phyloP scores from a whole-genome alignment of 208 protist species.

The Leishmania aethiopica region DNA sequence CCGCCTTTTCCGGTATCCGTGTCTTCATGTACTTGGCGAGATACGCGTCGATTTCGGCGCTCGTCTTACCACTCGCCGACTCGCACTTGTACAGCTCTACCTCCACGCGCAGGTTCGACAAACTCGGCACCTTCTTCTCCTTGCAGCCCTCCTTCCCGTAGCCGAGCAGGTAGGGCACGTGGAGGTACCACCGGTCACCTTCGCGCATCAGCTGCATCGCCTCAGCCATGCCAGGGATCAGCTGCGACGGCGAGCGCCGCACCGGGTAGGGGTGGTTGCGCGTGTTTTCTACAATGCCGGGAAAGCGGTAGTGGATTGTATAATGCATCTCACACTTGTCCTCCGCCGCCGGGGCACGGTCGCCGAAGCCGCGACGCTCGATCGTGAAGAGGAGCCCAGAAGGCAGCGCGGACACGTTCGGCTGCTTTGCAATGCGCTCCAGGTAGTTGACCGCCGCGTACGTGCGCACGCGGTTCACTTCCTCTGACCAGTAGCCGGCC shows the following conservation, averaged over 20 bases:
- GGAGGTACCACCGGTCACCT: slow-evolving; percentile 79
- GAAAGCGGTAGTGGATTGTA: slow-evolving; percentile 53
- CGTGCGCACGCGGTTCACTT: slow-evolving; percentile 56
- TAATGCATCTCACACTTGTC: slow-evolving; percentile 81
- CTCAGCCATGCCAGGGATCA: slow-evolving; percentile 70
- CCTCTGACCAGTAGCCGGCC: slow-evolving; percentile 40
- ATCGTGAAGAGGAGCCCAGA: slow-evolving; percentile 77
- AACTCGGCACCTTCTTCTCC: slow-evolving; percentile 39
- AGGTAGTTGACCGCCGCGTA: slow-evolving; percentile 53
- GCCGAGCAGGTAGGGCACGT: slow-evolving; percentile 68
- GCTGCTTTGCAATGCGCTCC: slow-evolving; percentile 29
- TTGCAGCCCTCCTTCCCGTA: slow-evolving; percentile 63
- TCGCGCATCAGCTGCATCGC: slow-evolving; percentile 88
- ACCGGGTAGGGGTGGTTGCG: slow-evolving; percentile 53
- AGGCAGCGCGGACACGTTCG: slow-evolving; percentile 64
- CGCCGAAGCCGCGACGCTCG: slow-evolving; percentile 47
- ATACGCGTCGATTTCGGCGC: slow-evolving; percentile 59
- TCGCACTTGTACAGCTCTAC: slow-evolving; percentile 65
- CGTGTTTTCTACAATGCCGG: slow-evolving; percentile 59
- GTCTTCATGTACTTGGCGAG: slow-evolving; percentile 49
- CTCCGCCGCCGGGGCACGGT: slow-evolving; percentile 42
- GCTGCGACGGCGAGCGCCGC: slow-evolving; percentile 48
- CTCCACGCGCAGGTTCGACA: slow-evolving; percentile 62
- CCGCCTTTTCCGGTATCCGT: slow-evolving; percentile 40
- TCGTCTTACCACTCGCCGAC: slow-evolving; percentile 45